Conservation (phyloP, 768 basidiomycete species). For the Gelatoporia subvermispora region DNA sequence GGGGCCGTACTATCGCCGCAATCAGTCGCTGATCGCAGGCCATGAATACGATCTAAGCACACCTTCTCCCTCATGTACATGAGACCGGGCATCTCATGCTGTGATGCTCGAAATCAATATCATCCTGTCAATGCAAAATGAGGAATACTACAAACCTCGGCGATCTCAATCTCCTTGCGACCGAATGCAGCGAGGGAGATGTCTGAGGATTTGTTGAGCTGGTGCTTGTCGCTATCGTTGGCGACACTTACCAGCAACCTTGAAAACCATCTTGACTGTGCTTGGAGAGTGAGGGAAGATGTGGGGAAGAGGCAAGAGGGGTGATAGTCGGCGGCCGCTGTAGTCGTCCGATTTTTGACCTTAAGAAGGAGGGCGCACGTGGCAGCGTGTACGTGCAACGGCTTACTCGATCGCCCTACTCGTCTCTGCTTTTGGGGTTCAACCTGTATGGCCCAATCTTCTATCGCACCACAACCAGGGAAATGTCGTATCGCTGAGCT, state of each 20-base stretch:
- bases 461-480: slow-evolving; percentile 3
- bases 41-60: slow-evolving; percentile 10
- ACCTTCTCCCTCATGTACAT: slow-evolving; percentile 92
- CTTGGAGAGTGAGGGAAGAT: slow-evolving; percentile 16
- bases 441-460: not conserved
- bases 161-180: slow-evolving; percentile 99
- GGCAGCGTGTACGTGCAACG: not conserved
- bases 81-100: slow-evolving; percentile 95
- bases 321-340: slow-evolving; percentile 11
- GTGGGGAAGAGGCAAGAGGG: slow-evolving; percentile 19
- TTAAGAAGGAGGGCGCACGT: not conserved
- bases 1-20: slow-evolving; percentile 55
- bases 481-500: slow-evolving; percentile 66
- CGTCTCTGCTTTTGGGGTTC: no score
- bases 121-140: no score
- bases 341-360: slow-evolving; percentile 17
- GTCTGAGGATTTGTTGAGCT: slow-evolving; percentile 39
- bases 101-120: slow-evolving; percentile 1
- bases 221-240: not conserved
- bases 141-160: slow-evolving; percentile 62
- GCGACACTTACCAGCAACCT: slow-evolving; percentile 69
- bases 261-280: slow-evolving; percentile 64
- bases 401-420: not conserved
- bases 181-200: slow-evolving; percentile 98
- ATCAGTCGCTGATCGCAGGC: not conserved